Evolutionary conservation across 257 asterid genomes (phyloP).

Genomic region (Mentha longifolia): DNA sequence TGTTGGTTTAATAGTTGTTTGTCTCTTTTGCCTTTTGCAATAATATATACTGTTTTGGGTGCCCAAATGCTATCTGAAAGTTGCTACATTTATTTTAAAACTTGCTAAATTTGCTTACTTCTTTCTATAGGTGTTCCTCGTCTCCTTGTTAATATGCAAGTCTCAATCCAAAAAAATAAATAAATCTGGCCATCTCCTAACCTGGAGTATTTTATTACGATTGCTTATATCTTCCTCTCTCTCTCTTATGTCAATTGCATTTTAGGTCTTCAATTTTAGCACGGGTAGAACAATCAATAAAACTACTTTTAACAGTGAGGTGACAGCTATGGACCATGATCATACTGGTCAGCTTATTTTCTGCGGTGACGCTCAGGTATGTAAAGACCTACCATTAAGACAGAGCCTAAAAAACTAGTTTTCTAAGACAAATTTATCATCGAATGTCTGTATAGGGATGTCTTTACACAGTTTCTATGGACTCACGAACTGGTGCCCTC

Average conservation of each 20-base stretch:
- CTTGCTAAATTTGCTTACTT: conserved; percentile 18
- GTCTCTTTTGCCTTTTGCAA: background rate
- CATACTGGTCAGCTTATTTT: conserved; percentile 94
- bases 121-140: conserved; percentile 1
- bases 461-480: conserved; percentile 73
- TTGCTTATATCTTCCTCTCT: conserved; percentile 36
- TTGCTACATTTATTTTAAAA: background rate
- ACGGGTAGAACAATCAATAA: conserved; percentile 87
- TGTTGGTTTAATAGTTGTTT: conserved; percentile 9
- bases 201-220: background rate
- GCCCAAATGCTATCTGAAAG: background rate
- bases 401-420: conserved; percentile 13
- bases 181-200: background rate
- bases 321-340: conserved; percentile 98
- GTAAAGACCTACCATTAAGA: conserved; percentile 22
- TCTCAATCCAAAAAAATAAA: background rate
- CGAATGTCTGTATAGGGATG: conserved; percentile 68
- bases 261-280: conserved; percentile 93
- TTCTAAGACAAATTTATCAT: conserved; percentile 30
- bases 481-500: conserved; percentile 75
- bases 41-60: background rate
- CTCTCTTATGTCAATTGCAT: conserved; percentile 37
- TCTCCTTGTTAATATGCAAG: background rate
- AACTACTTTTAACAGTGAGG: conserved; percentile 68
- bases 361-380: conserved; percentile 95